Base-by-base conservation (phyloP, 768 basidiomycete genomes). In the Russula vinacea region DNA sequence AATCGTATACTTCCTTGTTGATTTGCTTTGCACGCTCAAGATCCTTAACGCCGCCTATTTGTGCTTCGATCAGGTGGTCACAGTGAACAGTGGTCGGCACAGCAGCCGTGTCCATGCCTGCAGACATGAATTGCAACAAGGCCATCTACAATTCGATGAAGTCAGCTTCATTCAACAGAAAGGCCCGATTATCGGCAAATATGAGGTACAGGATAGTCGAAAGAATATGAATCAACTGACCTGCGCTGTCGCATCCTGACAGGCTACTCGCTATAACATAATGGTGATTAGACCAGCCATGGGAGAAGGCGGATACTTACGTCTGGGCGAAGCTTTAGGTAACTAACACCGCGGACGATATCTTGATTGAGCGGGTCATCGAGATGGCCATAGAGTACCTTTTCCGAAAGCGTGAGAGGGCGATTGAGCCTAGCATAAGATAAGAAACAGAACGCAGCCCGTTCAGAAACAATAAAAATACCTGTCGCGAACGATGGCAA, bases 1-100 rank as follows among this genome's bases (percentile, higher is more conserved):
- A 99, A 80, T 98, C 94, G 77, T 98, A 98, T 57, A 99, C 97
- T 77, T 99, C 97, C 84, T 87, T 94, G 87, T 99, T 98, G 74
- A 90, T 90, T 66, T 90, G 80, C 73, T 91, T 87, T 59, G 96
- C 95, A 58, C 95, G 89, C 47, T 83, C 91, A 73, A 99, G 81
- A 83, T 98, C 96, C 81, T 93, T 89, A 52, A 83, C 87, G 75
- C 96, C 95, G 60, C 94, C 95, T 58, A 94, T 75, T 75, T 98
- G 96, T 45, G 96, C 96, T 80, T 98, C 94, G 73, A 99, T 98
- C 74, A 99, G 84, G 78, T 99, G 96, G 79, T 99, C 96, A 74
- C 95, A 98, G 82, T 99, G 96, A 51, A 99, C 97, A 67, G 97
- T 96, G 69, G 96, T 96, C 39, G 96, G 96, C 68, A 98, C 95